Evolutionary conservation across 2,329 filamentous ascomycete genomes (phyloP).

Genomic region (Chrysoporthe deuterocubensis): DNA sequence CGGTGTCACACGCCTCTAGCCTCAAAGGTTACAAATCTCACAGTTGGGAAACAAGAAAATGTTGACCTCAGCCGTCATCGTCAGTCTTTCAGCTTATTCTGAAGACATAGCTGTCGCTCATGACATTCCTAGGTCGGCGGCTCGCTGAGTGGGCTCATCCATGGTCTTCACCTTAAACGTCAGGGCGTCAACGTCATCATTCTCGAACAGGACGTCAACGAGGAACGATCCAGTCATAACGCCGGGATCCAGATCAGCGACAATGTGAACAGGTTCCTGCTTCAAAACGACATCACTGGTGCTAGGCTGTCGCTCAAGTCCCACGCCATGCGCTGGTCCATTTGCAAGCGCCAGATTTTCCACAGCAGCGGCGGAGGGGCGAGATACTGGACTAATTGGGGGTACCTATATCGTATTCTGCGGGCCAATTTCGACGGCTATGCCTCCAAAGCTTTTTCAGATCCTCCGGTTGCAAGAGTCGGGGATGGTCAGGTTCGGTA

Average conservation of each 20-base stretch:
- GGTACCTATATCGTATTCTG: conserved; percentile 44
- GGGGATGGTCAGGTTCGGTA: conserved; percentile 33
- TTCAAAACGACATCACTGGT: conserved; percentile 39
- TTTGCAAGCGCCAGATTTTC: conserved; percentile 26
- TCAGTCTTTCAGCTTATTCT: neutral
- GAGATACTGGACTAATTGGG: conserved; percentile 47
- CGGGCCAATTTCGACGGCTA: conserved; percentile 46
- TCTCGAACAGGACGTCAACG: conserved; percentile 43
- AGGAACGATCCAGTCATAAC: conserved; percentile 43
- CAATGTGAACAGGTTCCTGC: conserved; percentile 40
- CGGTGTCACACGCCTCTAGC: neutral
- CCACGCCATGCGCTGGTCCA: conserved; percentile 25
- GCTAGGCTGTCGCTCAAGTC: conserved; percentile 27
- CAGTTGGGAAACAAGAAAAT: neutral
- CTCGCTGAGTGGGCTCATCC: conserved; percentile 40
- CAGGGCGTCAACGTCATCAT: conserved; percentile 41
- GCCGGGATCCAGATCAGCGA: conserved; percentile 44
- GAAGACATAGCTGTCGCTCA: neutral
- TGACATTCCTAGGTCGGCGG: conserved; percentile 38
- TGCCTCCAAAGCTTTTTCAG: conserved; percentile 31
- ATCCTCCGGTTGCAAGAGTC: conserved; percentile 29
- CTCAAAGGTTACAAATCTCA: neutral
- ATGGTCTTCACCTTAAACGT: conserved; percentile 40
- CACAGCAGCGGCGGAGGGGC: conserved; percentile 26
- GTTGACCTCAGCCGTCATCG: conserved; percentile 7